A percentile compares a stretch with the other conserved stretches of the same genome.
phyloP scores from a whole-genome alignment of 2,329 filamentous ascomycete genomes.

The Tolypocladium tropicale region DNA sequence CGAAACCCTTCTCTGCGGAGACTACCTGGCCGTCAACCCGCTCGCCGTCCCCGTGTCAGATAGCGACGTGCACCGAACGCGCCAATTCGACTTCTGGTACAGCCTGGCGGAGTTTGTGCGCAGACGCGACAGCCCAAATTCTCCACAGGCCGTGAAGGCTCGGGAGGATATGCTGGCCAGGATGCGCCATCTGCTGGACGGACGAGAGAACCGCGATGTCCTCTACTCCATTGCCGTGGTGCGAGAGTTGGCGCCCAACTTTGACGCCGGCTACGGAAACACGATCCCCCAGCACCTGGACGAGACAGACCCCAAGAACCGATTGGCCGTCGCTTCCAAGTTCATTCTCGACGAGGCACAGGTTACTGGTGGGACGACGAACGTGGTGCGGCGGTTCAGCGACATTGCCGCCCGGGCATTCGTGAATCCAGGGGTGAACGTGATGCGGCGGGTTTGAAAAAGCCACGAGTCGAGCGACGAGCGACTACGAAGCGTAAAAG shows the following conservation, averaged over 20 bases:
- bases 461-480: neutral
- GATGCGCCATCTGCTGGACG: slow-evolving; percentile 63
- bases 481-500: neutral
- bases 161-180: slow-evolving; percentile 56
- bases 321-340: slow-evolving; percentile 57
- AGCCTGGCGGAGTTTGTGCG: slow-evolving; percentile 58
- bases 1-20: slow-evolving; percentile 66
- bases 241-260: slow-evolving; percentile 60
- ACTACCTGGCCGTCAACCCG: slow-evolving; percentile 49
- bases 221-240: slow-evolving; percentile 81
- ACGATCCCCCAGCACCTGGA: slow-evolving; percentile 49
- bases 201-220: slow-evolving; percentile 78
- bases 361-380: slow-evolving; percentile 58
- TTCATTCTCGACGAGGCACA: slow-evolving; percentile 58
- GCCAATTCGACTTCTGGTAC: slow-evolving; percentile 76
- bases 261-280: slow-evolving; percentile 46
- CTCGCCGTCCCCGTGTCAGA: slow-evolving; percentile 39
- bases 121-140: slow-evolving; percentile 44
- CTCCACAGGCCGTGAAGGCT: slow-evolving; percentile 30
- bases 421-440: slow-evolving; percentile 40
- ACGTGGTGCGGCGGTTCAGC: slow-evolving; percentile 60
- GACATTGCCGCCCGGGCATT: slow-evolving; percentile 55
- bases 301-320: slow-evolving; percentile 56
- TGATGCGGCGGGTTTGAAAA: slow-evolving; percentile 20
- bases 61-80: slow-evolving; percentile 41